A percentile compares a stretch with the other conserved stretches of the same genome.
Evolutionary conservation across 2,329 filamentous ascomycete species (phyloP).

Genomic region (Geosmithia putterillii): DNA sequence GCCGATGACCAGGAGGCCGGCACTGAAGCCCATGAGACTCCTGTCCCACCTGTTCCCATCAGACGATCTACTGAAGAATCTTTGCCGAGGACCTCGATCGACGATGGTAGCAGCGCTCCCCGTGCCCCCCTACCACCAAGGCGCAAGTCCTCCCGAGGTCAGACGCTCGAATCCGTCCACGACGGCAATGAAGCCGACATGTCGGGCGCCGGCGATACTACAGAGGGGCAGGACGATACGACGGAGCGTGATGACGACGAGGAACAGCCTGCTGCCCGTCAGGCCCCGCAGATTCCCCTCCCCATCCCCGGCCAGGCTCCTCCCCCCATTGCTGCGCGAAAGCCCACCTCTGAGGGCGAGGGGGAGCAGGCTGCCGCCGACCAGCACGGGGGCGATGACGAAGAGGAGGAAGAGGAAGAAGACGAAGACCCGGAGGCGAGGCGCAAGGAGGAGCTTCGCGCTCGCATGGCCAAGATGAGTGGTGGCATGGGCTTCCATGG

Average conservation of each 20-base stretch:
- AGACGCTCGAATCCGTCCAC: slow-evolving; percentile 27
- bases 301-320: slow-evolving; percentile 8
- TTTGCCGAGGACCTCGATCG: slow-evolving; percentile 29
- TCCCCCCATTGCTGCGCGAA: not conserved
- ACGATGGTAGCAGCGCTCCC: slow-evolving; percentile 20
- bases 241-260: slow-evolving; percentile 70
- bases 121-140: slow-evolving; percentile 30
- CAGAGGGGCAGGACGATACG: slow-evolving; percentile 45
- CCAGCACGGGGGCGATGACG: slow-evolving; percentile 52
- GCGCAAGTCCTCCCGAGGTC: slow-evolving; percentile 39
- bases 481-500: slow-evolving; percentile 94
- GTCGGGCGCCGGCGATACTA: slow-evolving; percentile 52
- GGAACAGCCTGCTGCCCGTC: slow-evolving; percentile 23
- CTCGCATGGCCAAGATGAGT: slow-evolving; percentile 97
- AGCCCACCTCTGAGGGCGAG: slow-evolving; percentile 36
- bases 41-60: slow-evolving; percentile 8
- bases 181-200: slow-evolving; percentile 55
- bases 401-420: slow-evolving; percentile 66
- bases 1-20: slow-evolving; percentile 20
- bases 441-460: slow-evolving; percentile 77
- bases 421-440: slow-evolving; percentile 80
- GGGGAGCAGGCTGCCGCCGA: slow-evolving; percentile 44
- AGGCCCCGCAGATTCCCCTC: slow-evolving; percentile 21
- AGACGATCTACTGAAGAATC: slow-evolving; percentile 2
- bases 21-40: slow-evolving; percentile 1